Base-by-base conservation (phyloP, 106 monocot genomes). In the Dioscorea alata region DNA sequence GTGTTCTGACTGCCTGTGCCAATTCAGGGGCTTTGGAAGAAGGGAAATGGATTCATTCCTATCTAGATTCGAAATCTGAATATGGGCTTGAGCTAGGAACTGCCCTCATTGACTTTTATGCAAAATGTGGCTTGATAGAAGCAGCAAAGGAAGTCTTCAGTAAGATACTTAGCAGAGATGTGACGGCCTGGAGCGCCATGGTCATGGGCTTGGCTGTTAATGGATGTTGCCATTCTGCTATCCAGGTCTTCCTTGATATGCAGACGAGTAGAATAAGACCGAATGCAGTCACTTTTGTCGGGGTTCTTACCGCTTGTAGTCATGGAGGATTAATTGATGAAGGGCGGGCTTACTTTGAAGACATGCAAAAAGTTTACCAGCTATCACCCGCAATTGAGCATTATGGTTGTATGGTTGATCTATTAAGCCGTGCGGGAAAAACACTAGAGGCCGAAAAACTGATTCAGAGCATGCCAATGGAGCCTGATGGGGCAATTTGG, bases 341-440 rank as follows among this genome's bases (percentile, higher is more conserved):
- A 61, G 84, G 76, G 25, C 42, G 57, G 65, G 54, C 25, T 19
- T 66, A 73, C 49, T 80, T 84, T 59, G 64, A 66, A 13, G 52
- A 57, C 17, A 84, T 80, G 84, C 24, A 14, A 5, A 22, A 57
- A 21, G 19, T 66, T 17, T 70, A 76, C 24, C 65, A 76, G 6
- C 48, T 84, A 34, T 9, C 49, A 24, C 76, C 84, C 0, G 63
- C 49, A 22, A 59, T 57, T 15, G 84, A 84, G 65, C 84, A 84
- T 24, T 84, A 84, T 32, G 76, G 80, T 21, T 80, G 80, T 65
- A 70, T 84, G 76, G 80, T 84, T 6, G 84, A 84, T 70, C 65
- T 84, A 12, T 60, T 84, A 4, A 67, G 75, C 24, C 69, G 80
- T 17, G 80, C 80, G 0, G 84, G 84, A 17, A 18, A 32, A 8